Conservation (phyloP, 768 basidiomycete genomes). For the Lanmaoa pseudosensibilis region DNA sequence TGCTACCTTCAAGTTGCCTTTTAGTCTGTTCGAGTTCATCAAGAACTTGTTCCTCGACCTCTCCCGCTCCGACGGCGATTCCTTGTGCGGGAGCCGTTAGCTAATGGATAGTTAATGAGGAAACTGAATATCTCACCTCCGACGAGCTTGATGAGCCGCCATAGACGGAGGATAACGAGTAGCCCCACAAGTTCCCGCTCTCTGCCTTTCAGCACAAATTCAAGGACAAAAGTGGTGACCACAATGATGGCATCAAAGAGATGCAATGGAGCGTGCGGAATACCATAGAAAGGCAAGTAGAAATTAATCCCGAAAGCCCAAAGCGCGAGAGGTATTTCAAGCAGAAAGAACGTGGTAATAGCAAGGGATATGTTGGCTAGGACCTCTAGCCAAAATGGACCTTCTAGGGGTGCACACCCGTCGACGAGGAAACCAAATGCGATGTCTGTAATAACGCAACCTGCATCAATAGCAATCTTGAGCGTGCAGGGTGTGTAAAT, state of each 20-base stretch:
- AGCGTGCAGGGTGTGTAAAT: not conserved
- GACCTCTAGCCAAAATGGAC: conserved; percentile 62
- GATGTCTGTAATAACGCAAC: conserved; percentile 72
- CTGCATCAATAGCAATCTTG: conserved; percentile 63
- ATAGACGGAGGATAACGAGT: conserved; percentile 72
- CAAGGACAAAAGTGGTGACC: conserved; percentile 70
- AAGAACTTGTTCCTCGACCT: conserved; percentile 56
- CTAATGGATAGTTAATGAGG: not conserved
- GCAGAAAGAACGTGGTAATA: conserved; percentile 71
- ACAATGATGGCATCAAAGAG: conserved; percentile 73
- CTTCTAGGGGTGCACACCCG: conserved; percentile 45
- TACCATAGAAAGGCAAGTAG: conserved; percentile 60
- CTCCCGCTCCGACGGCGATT: conserved; percentile 73
- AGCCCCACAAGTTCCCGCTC: conserved; percentile 71
- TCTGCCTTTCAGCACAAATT: conserved; percentile 63
- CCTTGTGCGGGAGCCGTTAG: conserved; percentile 41
- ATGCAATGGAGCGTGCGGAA: conserved; percentile 63
- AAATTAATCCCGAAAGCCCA: conserved; percentile 65
- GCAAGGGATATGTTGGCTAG: conserved; percentile 60
- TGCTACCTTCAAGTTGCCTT: conserved; percentile 46
- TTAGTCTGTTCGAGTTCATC: conserved; percentile 51
- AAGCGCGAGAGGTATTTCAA: conserved; percentile 71
- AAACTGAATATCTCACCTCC: conserved; percentile 39
- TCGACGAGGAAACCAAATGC: conserved; percentile 63
- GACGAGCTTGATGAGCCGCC: conserved; percentile 79